phyloP scores from a whole-genome alignment of 345 rosid species.

The Lumnitzera littorea region DNA sequence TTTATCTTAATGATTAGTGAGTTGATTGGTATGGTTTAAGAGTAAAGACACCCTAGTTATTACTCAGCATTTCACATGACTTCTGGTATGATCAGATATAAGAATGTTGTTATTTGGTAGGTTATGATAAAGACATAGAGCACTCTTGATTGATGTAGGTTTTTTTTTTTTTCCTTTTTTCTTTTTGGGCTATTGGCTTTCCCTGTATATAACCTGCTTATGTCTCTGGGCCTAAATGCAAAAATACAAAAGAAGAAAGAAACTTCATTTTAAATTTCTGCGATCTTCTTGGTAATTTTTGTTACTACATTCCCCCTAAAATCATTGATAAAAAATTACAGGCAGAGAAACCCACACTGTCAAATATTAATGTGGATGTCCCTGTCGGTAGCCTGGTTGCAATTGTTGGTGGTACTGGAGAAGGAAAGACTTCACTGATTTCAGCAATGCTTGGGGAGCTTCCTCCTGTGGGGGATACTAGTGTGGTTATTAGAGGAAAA shows the following conservation, averaged over 20 bases:
- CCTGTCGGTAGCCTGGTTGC: constrained; percentile 94
- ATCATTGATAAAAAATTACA: constrained; percentile 22
- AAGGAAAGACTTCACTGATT: constrained; percentile 92
- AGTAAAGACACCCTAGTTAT: too few relatives aligned
- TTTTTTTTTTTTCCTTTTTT: too few relatives aligned
- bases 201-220: too few relatives aligned
- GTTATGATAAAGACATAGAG: too few relatives aligned
- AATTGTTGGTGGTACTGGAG: constrained; percentile 95
- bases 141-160: too few relatives aligned
- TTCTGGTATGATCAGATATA: too few relatives aligned
- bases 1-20: too few relatives aligned
- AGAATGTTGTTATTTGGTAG: too few relatives aligned
- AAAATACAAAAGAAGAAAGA: neutral
- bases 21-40: too few relatives aligned
- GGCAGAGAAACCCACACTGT: constrained; percentile 87
- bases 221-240: too few relatives aligned
- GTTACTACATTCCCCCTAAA: constrained; percentile 3
- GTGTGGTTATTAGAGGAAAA: constrained; percentile 65
- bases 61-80: too few relatives aligned
- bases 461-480: constrained; percentile 64
- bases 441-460: constrained; percentile 99
- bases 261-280: neutral
- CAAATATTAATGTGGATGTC: constrained; percentile 76
- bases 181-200: too few relatives aligned
- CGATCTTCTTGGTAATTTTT: neutral